Conservation (phyloP, 768 basidiomycete genomes). For the Trametes cubensis region DNA sequence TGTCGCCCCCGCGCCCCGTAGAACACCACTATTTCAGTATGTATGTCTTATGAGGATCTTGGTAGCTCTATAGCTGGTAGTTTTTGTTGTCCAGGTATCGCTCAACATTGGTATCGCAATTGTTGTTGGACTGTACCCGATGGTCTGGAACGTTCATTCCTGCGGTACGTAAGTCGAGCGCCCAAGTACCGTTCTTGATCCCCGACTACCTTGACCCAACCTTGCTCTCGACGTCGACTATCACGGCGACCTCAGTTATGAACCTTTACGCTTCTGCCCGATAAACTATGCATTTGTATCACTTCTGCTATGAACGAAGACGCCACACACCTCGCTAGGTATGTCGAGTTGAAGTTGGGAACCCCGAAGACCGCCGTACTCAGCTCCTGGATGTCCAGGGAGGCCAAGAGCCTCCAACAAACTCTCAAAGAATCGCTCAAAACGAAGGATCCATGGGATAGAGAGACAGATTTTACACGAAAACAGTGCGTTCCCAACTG, state of each 20-base stretch:
- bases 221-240: constrained; percentile 69
- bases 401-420: constrained; percentile 77
- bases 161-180: not conserved
- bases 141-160: constrained; percentile 1
- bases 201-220: constrained; percentile 82
- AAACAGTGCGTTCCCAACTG: constrained; percentile 64
- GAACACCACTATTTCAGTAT: too few species aligned
- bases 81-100: too few species aligned
- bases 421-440: constrained; percentile 76
- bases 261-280: not conserved
- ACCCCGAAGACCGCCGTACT: constrained; percentile 15
- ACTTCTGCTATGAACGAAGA: constrained; percentile 43
- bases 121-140: not conserved
- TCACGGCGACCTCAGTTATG: constrained; percentile 54
- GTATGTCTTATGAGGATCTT: too few species aligned
- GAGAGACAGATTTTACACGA: constrained; percentile 82
- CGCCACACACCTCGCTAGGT: constrained; percentile 43
- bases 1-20: too few species aligned
- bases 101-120: not conserved
- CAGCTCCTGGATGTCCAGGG: constrained; percentile 48
- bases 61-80: too few species aligned
- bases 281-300: constrained; percentile 3
- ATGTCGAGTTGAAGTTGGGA: constrained; percentile 1
- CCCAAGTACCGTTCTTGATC: not conserved
- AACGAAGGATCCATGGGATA: constrained; percentile 77